Evolutionary conservation across 768 basidiomycete genomes (phyloP).

Genomic region (Antrodiella citrinella): DNA sequence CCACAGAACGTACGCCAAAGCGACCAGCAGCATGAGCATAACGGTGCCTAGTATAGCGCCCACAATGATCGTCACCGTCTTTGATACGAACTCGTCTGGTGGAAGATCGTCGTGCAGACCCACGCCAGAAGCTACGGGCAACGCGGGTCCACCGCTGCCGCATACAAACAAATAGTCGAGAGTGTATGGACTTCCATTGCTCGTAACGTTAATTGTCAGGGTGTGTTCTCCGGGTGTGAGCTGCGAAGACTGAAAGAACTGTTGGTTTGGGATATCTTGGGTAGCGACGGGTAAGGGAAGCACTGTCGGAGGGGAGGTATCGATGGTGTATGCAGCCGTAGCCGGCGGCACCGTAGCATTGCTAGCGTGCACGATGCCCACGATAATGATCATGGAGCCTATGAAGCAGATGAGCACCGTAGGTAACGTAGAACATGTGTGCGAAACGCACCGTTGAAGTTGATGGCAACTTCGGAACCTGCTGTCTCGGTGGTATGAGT

Average conservation of each 20-base stretch:
- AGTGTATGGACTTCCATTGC: constrained; percentile 29
- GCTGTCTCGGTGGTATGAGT: constrained; percentile 9
- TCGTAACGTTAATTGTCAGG: constrained; percentile 31
- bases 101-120: not conserved
- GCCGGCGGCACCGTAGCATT: constrained; percentile 28
- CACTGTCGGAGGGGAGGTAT: constrained; percentile 24
- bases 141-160: constrained; percentile 2
- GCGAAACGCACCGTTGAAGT: constrained; percentile 9
- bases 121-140: not conserved
- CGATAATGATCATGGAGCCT: constrained; percentile 41
- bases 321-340: constrained; percentile 32
- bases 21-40: constrained; percentile 1
- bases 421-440: not conserved
- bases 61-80: constrained; percentile 6
- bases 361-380: constrained; percentile 37
- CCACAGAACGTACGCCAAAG: constrained; percentile 7
- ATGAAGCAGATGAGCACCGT: not conserved
- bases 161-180: constrained; percentile 33
- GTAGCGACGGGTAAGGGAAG: constrained; percentile 31
- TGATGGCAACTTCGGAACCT: constrained; percentile 8
- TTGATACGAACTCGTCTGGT: constrained; percentile 1
- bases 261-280: constrained; percentile 29
- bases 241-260: constrained; percentile 30
- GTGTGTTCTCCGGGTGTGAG: constrained; percentile 26
- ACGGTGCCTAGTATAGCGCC: constrained; percentile 11